These are phyloP conservation scores for Aspergillus uvarum DNA, from an alignment of 2,329 filamentous ascomycete genomes.

Conservation along the genomic window DNA sequence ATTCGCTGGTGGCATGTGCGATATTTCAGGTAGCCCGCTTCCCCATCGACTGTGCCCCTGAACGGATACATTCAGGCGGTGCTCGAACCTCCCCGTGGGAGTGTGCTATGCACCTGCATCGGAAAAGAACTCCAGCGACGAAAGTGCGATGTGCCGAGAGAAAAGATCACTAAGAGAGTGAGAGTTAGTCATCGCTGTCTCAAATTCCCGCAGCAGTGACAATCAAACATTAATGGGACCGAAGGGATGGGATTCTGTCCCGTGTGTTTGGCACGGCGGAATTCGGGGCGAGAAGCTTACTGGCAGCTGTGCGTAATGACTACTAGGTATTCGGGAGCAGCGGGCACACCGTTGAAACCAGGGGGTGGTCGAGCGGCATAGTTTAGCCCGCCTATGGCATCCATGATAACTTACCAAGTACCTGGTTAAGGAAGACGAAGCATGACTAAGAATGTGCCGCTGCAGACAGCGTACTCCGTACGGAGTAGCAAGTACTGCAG, in stretches of 20 bases:
- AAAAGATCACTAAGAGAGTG: not conserved
- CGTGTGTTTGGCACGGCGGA: constrained; percentile 4
- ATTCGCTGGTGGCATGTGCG: not conserved
- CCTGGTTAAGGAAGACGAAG: not conserved
- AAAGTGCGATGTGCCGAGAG: not conserved
- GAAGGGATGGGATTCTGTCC: not conserved
- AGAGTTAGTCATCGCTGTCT: no score
- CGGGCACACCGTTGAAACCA: not conserved
- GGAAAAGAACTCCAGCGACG: not conserved
- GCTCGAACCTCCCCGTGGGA: not conserved
- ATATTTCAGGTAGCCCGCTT: not conserved
- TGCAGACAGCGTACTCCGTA: no score
- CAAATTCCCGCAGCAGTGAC: not conserved
- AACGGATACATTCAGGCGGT: not conserved
- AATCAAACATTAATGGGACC: not conserved
- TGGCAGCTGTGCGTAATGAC: constrained; percentile 2
- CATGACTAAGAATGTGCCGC: not conserved
- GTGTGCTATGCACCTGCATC: not conserved
- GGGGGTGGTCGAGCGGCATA: not conserved
- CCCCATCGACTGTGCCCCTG: not conserved
- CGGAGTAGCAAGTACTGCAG: no score
- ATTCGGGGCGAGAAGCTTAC: not conserved
- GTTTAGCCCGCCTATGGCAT: no score
- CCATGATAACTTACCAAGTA: not conserved
- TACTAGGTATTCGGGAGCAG: not conserved